phyloP scores from a whole-genome alignment of 768 basidiomycete species.

The Daedaleopsis sinensis region DNA sequence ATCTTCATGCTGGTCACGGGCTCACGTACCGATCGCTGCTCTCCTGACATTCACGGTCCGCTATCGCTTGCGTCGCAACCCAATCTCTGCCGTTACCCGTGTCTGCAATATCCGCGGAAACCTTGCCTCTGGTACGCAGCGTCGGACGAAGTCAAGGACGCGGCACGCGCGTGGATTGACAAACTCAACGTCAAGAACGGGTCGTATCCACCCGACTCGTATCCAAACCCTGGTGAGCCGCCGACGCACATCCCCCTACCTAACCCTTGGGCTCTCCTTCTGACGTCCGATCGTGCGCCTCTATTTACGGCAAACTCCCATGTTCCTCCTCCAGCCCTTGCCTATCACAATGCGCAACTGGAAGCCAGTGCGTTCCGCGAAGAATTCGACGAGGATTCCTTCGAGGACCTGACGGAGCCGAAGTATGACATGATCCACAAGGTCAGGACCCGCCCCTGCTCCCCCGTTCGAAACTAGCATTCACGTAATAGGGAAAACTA shows the following conservation, averaged over 20 bases:
- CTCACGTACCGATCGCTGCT: constrained; percentile 6
- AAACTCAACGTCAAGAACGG: constrained; percentile 80
- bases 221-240: constrained; percentile 84
- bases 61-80: background rate
- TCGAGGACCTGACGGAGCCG: constrained; percentile 84
- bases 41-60: constrained; percentile 6
- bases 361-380: constrained; percentile 93
- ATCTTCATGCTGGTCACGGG: constrained; percentile 9
- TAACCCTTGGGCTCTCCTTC: no score
- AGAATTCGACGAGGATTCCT: constrained; percentile 75
- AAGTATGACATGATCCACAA: constrained; percentile 79
- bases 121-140: constrained; percentile 48
- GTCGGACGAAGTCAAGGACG: constrained; percentile 63
- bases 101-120: background rate
- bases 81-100: constrained; percentile 2
- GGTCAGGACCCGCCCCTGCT: constrained; percentile 42
- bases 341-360: constrained; percentile 87
- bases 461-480: background rate
- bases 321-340: constrained; percentile 56
- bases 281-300: constrained; percentile 1
- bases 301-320: background rate
- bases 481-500: constrained; percentile 19
- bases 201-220: constrained; percentile 84
- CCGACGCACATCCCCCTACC: background rate
- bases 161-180: constrained; percentile 74